Base-by-base conservation (phyloP, 1,284 basidiomycete species). In the Chalciporus piperatoides region DNA sequence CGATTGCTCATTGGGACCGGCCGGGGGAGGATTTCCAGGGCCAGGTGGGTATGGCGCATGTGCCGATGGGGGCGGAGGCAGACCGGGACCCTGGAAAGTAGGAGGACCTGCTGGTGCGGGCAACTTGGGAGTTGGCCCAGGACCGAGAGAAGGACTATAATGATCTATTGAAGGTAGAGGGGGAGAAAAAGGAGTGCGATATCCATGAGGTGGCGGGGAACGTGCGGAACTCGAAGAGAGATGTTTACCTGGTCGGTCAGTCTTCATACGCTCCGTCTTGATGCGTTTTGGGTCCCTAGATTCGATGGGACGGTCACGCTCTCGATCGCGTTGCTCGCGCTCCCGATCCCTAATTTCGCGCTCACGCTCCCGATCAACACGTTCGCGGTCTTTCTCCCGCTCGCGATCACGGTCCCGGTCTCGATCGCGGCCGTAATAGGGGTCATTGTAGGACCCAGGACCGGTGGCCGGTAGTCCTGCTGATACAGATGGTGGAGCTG, bases 251-350 rank as follows among this genome's bases (percentile, higher is more conserved):
- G 70, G 64, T 56, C 70, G 62, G 43, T 72, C 67, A 51, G 61
- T 55, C 54, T 72, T 71, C 58, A 67, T 65, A n/a, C 73, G 68
- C 49, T 74, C 74, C 1, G 69, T 70, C 57, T 77, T 78, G 53
- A 75, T 70, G 39, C 77, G 69, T 57, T 77, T 77, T 28, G 71
- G 63, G 46, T 78, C 76, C 45, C 74, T 63, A 42, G 65, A 64
- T 48, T 67, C 67, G 9, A 59, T 55, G 17, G 67, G 55, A 37
- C 68, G 61, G 23, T 71, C 68, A 17, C 71, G 61, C 5, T 70
- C 68, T 46, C 69, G 59, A 47, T 69, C 65, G 41, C 71, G 59
- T 41, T 71, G 71, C 24, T 70, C 71, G 38, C 63, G 59, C 37
- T 75, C 69, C 46, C 72, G 65, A 58, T 63, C 52, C 54, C 71